Conservation (phyloP, 805 yeast species). For the Kodamaea hsintzibuensis region DNA sequence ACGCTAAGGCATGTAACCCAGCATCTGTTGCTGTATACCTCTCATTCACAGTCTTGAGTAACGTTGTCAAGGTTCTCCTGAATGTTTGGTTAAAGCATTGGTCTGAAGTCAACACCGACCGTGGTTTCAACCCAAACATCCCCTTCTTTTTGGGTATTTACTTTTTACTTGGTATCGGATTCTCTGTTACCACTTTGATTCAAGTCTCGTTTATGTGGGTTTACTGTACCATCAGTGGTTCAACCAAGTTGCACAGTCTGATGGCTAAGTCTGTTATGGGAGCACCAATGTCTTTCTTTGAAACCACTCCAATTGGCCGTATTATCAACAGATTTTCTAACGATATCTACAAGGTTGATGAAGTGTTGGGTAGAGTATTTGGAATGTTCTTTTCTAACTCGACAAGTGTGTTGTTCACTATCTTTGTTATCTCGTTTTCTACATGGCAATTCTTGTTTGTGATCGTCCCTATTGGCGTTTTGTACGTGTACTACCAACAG, state of each 20-base stretch:
- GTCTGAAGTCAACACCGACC: constrained; percentile 83
- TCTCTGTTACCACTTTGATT: constrained; percentile 58
- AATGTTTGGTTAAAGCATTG: constrained; percentile 96
- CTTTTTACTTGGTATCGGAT: constrained; percentile 67
- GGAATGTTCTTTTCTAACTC: constrained; percentile 64
- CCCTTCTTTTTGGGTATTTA: constrained; percentile 73
- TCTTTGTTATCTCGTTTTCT: constrained; percentile 76
- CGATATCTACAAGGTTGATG: constrained; percentile 89
- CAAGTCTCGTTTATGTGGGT: constrained; percentile 77
- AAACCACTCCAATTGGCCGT: constrained; percentile 94
- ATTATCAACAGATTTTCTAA: constrained; percentile 87
- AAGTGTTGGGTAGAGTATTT: constrained; percentile 68
- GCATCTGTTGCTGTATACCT: constrained; percentile 61
- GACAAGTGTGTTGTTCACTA: constrained; percentile 68
- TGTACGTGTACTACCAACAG: constrained; percentile 73
- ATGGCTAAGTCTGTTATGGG: constrained; percentile 75
- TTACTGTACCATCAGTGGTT: constrained; percentile 80
- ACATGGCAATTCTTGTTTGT: constrained; percentile 85
- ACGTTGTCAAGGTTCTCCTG: constrained; percentile 61
- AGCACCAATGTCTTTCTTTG: constrained; percentile 95
- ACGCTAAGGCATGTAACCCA: constrained; percentile 86
- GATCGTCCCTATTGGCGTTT: constrained; percentile 63
- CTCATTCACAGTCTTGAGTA: constrained; percentile 54
- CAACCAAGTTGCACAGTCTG: constrained; percentile 67
- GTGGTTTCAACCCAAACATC: constrained; percentile 74